Conservation (phyloP, 331 rosid genomes). For the Dryas integrifolia region DNA sequence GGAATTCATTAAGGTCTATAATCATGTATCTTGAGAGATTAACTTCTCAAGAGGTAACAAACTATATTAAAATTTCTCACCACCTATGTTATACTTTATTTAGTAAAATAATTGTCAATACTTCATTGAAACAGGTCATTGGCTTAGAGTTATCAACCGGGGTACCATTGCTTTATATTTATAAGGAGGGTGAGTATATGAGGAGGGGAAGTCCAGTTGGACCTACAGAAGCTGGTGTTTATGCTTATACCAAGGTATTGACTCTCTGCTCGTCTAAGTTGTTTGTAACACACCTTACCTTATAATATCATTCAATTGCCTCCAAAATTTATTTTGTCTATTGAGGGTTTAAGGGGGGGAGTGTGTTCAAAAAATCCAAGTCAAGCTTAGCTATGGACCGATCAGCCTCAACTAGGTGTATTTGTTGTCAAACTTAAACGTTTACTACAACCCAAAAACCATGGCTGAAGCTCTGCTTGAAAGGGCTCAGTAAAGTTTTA, state of each 20-base stretch:
- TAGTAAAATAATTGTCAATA: background rate
- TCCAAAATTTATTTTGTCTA: background rate
- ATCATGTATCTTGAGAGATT: conserved; percentile 33
- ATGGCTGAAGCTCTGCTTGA: too few relatives aligned
- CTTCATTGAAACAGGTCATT: conserved; percentile 23
- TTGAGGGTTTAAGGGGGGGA: background rate
- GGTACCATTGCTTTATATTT: conserved; percentile 30
- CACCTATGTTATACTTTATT: background rate
- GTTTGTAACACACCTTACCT: background rate
- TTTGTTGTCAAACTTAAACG: too few relatives aligned
- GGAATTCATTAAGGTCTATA: conserved; percentile 32
- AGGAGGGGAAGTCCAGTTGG: conserved; percentile 35
- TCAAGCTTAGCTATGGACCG: background rate
- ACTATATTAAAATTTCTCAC: background rate
- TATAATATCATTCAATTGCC: background rate
- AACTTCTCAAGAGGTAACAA: conserved; percentile 33
- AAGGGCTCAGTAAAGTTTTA: too few relatives aligned
- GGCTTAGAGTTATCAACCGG: conserved; percentile 32
- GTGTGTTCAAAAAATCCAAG: background rate
- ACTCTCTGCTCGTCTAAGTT: background rate
- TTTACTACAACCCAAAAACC: too few relatives aligned
- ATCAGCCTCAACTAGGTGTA: too few relatives aligned
- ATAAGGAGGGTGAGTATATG: conserved; percentile 20
- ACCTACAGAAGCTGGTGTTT: conserved; percentile 29
- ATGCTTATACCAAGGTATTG: conserved; percentile 32